Percentiles rank a stretch among this genome's conserved stretches.
Evolutionary conservation across 2,329 filamentous ascomycete species (phyloP).

Genomic region (Pyrenochaeta sp.): DNA sequence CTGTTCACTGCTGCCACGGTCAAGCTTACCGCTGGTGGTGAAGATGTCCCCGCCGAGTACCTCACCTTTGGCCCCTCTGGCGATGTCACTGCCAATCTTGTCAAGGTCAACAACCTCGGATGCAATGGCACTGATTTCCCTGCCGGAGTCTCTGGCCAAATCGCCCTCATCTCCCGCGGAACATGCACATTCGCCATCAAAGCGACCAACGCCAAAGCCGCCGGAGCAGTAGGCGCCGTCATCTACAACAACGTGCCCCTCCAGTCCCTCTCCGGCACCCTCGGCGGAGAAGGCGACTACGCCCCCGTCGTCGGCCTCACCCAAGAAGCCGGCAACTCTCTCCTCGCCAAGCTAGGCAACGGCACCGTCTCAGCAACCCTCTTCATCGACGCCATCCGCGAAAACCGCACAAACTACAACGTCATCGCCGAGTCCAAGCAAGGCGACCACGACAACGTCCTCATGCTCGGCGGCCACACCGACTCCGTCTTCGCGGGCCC

Average conservation of each 20-base stretch:
- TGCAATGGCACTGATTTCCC: slow-evolving; percentile 70
- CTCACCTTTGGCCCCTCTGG: slow-evolving; percentile 70
- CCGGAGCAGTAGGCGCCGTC: slow-evolving; percentile 72
- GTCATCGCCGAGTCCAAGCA: slow-evolving; percentile 49
- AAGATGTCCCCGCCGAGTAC: slow-evolving; percentile 33
- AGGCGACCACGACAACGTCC: slow-evolving; percentile 51
- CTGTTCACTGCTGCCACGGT: slow-evolving; percentile 42
- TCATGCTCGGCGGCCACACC: slow-evolving; percentile 50
- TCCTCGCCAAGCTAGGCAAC: slow-evolving; percentile 62
- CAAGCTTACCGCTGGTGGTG: slow-evolving; percentile 31
- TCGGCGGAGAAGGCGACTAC: slow-evolving; percentile 64
- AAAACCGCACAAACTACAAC: slow-evolving; percentile 57
- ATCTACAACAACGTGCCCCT: slow-evolving; percentile 72
- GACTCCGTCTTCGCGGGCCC: slow-evolving; percentile 53
- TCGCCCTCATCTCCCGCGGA: slow-evolving; percentile 73
- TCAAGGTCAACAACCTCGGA: slow-evolving; percentile 68
- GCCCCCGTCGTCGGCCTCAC: slow-evolving; percentile 73
- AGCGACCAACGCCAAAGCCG: slow-evolving; percentile 69
- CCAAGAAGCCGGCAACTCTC: slow-evolving; percentile 63
- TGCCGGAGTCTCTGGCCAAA: slow-evolving; percentile 62
- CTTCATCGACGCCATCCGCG: slow-evolving; percentile 51
- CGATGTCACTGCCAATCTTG: slow-evolving; percentile 63
- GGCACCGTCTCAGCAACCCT: slow-evolving; percentile 45
- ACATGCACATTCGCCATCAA: slow-evolving; percentile 73
- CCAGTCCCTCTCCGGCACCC: slow-evolving; percentile 69